Evolutionary conservation across 495 filamentous ascomycete genomes (phyloP).

Genomic region (Oleoguttula mirabilis): DNA sequence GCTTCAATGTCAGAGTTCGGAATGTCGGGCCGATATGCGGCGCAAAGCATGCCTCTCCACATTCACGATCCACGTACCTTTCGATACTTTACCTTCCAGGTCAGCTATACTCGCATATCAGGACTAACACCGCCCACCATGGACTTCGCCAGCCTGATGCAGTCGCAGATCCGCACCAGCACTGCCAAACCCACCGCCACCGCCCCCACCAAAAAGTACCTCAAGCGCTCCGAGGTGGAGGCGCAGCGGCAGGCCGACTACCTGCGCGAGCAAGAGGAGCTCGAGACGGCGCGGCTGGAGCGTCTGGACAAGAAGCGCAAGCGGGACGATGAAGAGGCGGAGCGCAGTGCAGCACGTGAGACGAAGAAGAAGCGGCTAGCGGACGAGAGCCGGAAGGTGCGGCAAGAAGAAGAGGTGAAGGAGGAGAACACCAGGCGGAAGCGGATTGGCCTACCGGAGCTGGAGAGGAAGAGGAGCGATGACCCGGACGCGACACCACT

Average conservation of each 20-base stretch:
- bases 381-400: constrained; percentile 56
- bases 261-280: constrained; percentile 58
- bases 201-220: constrained; percentile 57
- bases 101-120: too few species aligned
- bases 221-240: constrained; percentile 78
- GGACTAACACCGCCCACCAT: constrained; percentile 52
- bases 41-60: too few species aligned
- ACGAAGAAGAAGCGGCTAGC: constrained; percentile 70
- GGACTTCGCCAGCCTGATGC: constrained; percentile 92
- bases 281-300: constrained; percentile 55
- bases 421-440: constrained; percentile 44
- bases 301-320: constrained; percentile 66
- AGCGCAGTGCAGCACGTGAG: constrained; percentile 53
- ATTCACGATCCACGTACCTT: too few species aligned
- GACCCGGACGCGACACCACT: constrained; percentile 30
- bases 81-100: too few species aligned
- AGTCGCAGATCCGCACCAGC: constrained; percentile 72
- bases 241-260: constrained; percentile 71
- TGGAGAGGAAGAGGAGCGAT: constrained; percentile 39
- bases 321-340: constrained; percentile 74
- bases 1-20: too few species aligned
- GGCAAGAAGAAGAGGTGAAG: constrained; percentile 57
- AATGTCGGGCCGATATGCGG: too few species aligned
- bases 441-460: constrained; percentile 56
- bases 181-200: constrained; percentile 31